Percentiles rank a stretch among this genome's conserved stretches.
Evolutionary conservation across 1,139 yeast species (phyloP).

Genomic region (Groenewaldozyma sp.): DNA sequence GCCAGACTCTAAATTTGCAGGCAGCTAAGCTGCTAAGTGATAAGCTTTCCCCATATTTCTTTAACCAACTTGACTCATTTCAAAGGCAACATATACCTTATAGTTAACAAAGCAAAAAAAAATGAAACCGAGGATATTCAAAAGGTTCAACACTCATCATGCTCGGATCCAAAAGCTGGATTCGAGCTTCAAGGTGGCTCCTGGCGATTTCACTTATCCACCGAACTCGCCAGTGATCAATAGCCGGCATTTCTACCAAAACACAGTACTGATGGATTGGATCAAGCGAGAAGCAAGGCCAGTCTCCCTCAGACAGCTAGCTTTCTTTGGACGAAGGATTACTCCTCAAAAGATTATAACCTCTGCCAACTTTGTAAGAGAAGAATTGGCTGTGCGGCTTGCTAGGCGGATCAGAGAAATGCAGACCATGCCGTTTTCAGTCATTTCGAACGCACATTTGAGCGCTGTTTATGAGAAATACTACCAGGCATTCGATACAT

Average conservation of each 20-base stretch:
- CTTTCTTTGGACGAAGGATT: constrained; percentile 75
- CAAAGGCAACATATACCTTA: too few relatives aligned
- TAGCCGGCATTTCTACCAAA: constrained; percentile 70
- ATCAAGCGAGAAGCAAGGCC: constrained; percentile 68
- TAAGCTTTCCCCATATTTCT: too few relatives aligned
- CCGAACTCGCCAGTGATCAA: constrained; percentile 32
- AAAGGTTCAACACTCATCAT: constrained; percentile 11
- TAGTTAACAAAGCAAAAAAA: not conserved
- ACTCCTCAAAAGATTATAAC: constrained; percentile 70
- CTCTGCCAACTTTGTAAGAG: constrained; percentile 79
- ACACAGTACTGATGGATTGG: constrained; percentile 62
- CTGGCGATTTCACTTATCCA: constrained; percentile 25
- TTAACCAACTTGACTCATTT: too few relatives aligned
- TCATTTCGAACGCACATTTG: constrained; percentile 76
- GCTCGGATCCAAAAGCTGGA: constrained; percentile 18
- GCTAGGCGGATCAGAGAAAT: constrained; percentile 72
- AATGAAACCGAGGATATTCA: constrained; percentile 2
- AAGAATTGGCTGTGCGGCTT: constrained; percentile 75
- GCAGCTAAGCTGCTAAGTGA: too few relatives aligned
- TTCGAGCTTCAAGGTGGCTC: constrained; percentile 13
- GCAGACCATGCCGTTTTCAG: constrained; percentile 75
- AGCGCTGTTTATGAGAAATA: constrained; percentile 84
- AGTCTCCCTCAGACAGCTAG: constrained; percentile 75
- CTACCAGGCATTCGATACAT: constrained; percentile 75
- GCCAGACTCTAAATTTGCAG: too few relatives aligned